Percentiles rank a stretch among this genome's conserved stretches.
These are phyloP conservation scores for Gossypium ekmanianum DNA, from an alignment of 345 rosid species.

Conservation along the genomic window DNA sequence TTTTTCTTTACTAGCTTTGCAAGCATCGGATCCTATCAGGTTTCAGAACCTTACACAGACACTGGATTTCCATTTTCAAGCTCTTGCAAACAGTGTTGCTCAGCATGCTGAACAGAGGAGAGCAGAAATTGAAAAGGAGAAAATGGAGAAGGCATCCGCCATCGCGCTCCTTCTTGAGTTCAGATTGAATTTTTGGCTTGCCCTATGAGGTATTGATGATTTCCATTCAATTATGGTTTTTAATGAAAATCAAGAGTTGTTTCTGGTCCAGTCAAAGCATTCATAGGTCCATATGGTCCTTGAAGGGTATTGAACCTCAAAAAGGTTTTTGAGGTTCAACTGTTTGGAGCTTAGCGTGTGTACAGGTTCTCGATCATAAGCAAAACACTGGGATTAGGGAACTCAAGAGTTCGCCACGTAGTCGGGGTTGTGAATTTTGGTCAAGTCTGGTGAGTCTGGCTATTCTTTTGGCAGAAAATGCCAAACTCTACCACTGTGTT, in stretches of 20 bases:
- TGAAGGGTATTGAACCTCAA: conserved; percentile 8
- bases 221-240: conserved; percentile 16
- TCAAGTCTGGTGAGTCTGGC: conserved; percentile 5
- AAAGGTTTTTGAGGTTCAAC: conserved; percentile 6
- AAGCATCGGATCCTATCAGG: conserved; percentile 70
- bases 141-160: conserved; percentile 63
- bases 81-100: conserved; percentile 82
- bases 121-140: conserved; percentile 86
- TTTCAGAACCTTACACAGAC: conserved; percentile 79
- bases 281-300: conserved; percentile 21
- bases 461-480: conserved; percentile 25
- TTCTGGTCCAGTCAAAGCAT: conserved; percentile 22
- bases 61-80: conserved; percentile 80
- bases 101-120: conserved; percentile 95
- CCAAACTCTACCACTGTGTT: conserved; percentile 8
- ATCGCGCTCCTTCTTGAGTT: conserved; percentile 35
- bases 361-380: conserved; percentile 6
- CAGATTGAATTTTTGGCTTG: conserved; percentile 18
- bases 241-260: conserved; percentile 14
- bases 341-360: conserved; percentile 7
- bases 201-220: conserved; percentile 16
- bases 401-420: not conserved
- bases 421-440: conserved; percentile 2
- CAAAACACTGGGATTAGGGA: conserved; percentile 8
- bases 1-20: conserved; percentile 47